A percentile compares a stretch with the other conserved stretches of the same genome.
Conservation (phyloP, 805 yeast species). For the Cyberlindnera petersonii region DNA sequence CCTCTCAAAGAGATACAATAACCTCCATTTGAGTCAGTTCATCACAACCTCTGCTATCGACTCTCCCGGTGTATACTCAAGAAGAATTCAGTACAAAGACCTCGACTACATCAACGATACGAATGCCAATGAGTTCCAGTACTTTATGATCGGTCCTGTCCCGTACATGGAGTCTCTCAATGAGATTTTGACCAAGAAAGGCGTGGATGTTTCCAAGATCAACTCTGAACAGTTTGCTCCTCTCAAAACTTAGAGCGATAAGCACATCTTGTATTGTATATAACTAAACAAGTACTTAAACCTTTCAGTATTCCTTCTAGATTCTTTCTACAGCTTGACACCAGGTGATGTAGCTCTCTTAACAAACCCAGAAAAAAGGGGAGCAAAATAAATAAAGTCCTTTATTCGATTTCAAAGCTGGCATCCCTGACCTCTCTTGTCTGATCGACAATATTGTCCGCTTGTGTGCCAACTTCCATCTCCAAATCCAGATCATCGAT, state of each 20-base stretch:
- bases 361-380: too few relatives aligned
- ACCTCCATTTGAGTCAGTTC: conserved; percentile 17
- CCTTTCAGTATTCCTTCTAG: too few relatives aligned
- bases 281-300: background rate
- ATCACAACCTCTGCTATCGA: conserved; percentile 5
- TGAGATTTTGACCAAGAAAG: conserved; percentile 3
- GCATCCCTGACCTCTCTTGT: conserved; percentile 7
- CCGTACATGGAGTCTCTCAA: conserved; percentile 17
- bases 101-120: conserved; percentile 8
- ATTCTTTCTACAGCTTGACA: too few relatives aligned
- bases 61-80: background rate
- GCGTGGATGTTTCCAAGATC: conserved; percentile 12
- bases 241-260: background rate
- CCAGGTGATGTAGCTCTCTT: too few relatives aligned
- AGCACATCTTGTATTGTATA: background rate
- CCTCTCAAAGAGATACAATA: conserved; percentile 11
- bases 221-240: conserved; percentile 28
- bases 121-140: conserved; percentile 11
- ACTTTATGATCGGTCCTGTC: conserved; percentile 26
- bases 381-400: background rate
- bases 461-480: conserved; percentile 9
- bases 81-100: conserved; percentile 2
- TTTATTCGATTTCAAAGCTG: conserved; percentile 11
- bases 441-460: too few relatives aligned
- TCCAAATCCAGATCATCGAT: conserved; percentile 22